Evolutionary conservation across 1,284 basidiomycete genomes (phyloP).

Genomic region (Coriolopsis trogii): DNA sequence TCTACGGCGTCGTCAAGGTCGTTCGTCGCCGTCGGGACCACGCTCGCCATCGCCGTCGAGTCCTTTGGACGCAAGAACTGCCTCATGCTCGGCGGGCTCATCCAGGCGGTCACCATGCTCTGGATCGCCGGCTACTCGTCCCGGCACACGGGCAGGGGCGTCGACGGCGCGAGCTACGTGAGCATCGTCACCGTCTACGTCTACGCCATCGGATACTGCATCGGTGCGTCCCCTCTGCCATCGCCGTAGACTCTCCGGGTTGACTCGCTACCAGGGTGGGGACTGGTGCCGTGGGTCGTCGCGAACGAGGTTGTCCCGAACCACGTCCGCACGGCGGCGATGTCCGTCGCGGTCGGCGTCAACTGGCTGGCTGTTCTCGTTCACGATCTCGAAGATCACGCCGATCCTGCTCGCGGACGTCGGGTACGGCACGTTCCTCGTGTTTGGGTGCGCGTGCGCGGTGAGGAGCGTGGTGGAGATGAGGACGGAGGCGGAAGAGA

Average conservation of each 20-base stretch:
- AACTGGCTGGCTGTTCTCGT: constrained; percentile 54
- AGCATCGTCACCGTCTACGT: constrained; percentile 52
- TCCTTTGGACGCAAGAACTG: constrained; percentile 47
- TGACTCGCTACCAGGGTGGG: too few relatives aligned
- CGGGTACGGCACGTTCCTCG: constrained; percentile 52
- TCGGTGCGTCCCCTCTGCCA: too few relatives aligned
- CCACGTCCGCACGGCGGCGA: constrained; percentile 45
- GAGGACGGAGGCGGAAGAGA: too few relatives aligned
- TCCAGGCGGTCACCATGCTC: constrained; percentile 46
- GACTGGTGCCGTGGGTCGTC: constrained; percentile 44
- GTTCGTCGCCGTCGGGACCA: constrained; percentile 43
- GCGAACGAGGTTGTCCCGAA: constrained; percentile 54
- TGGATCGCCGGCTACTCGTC: constrained; percentile 52
- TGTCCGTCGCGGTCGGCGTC: constrained; percentile 46
- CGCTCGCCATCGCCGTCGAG: constrained; percentile 48
- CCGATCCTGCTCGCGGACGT: constrained; percentile 37
- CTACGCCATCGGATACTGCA: constrained; percentile 49
- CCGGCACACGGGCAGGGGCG: constrained; percentile 37
- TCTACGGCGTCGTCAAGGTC: constrained; percentile 66
- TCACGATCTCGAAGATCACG: constrained; percentile 52
- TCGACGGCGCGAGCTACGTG: constrained; percentile 49
- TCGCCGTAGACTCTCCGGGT: too few relatives aligned
- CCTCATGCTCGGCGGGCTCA: constrained; percentile 47
- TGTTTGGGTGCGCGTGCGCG: too few relatives aligned
- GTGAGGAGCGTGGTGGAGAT: too few relatives aligned